Evolutionary conservation across 1,284 basidiomycete species (phyloP), one percentile per base, ranked within the genome.

Genomic region (Leccinum subatratum): DNA sequence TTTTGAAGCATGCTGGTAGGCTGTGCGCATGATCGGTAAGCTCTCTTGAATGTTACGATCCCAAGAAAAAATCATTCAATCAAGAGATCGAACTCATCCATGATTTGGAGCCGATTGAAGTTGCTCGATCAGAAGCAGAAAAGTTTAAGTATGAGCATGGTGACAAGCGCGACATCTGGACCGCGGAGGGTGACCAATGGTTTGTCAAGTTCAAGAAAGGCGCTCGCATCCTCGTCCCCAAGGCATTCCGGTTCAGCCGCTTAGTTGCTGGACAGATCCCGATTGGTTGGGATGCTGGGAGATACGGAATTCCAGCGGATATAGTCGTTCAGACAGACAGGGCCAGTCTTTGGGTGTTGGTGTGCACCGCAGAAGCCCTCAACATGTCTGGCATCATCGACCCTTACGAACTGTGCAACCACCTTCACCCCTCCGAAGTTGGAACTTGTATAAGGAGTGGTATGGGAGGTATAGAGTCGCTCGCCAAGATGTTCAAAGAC

Each of bases 181-280:
- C 88, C 7, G 90, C 88, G 60, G 91, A 91, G 72, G 91, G 92
- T n/a, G 94, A 93, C 45, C 94, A 96, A 75, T 98, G 93, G 93
- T 95, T 93, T 73, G 95, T 96, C 75, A 97, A 98, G 81, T 91
- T 99, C 85, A 98, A 98, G 89, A 97, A 96, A 82, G 96, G 96
- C 64, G 95, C 96, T 12, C 91, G 95, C 66, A 84, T 99, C 72
- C 86, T 92, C 71, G 90, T 98, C 61, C 96, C 96, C 68, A 99
- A 99, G 82, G 92, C 96, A 3, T 90, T 98, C 85, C 88, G 86
- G 73, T 99, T 99, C 84, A 94, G 90, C 78, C 93, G 96, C 66
- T 87, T 93, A 62, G 96, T 98, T 66, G 96, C 93, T 64, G 96
- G 95, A 66, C 96, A 99, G 79, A 86, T 99, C 67, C 96, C 97